Evolutionary conservation across 2,329 filamentous ascomycete species (phyloP), one percentile per base, ranked within the genome.

Genomic region (Chaetomiaceae sp.): DNA sequence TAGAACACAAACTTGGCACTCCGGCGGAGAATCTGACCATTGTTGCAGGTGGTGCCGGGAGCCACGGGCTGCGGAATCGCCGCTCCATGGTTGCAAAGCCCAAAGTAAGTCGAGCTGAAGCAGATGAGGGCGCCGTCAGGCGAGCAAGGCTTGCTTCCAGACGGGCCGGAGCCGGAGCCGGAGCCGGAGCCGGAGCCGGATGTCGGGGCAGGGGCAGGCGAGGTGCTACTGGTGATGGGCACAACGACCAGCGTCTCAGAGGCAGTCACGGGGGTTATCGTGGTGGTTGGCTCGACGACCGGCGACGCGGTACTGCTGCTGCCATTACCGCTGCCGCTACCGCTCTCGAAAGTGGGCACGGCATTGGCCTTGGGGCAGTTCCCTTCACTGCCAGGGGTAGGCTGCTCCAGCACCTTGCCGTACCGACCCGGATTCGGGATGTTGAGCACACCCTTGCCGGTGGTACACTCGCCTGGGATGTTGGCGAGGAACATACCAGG

Each of bases 401-500:
- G 59, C 43, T 57, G 50, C 55, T 63, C 58, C 7, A 63, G 53
- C 19, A 64, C 56, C 34, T 43, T 47, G 6, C 63, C 63, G 27
- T 52, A 57, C 37, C 55, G 59, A 12, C 62, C 63, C 1, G 62
- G 63, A 46, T 65, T 60, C 33, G 63, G 62, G 42, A 62, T 59
- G 40, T 61, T 58, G 20, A 65, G 37, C 27, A 63, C 55, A 19
- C 58, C 61, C 1, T 57, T 34, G 17, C 48, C 49, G 5, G 59
- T 60, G 31, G 45, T 56, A 45, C 60, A 65, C 54, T 61, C 53
- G 6, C 61, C 71, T 6, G 58, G 65, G 39, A 83, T 66, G 62
- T 85, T 86, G 64, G 80, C 81, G 7, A 81, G 72, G 61, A 84
- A 85, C 63, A 85, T 74, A 31, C 73, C 67, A 0, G 83, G 83